phyloP scores from a whole-genome alignment of 345 rosid species.

The Eucalyptus globulus region DNA sequence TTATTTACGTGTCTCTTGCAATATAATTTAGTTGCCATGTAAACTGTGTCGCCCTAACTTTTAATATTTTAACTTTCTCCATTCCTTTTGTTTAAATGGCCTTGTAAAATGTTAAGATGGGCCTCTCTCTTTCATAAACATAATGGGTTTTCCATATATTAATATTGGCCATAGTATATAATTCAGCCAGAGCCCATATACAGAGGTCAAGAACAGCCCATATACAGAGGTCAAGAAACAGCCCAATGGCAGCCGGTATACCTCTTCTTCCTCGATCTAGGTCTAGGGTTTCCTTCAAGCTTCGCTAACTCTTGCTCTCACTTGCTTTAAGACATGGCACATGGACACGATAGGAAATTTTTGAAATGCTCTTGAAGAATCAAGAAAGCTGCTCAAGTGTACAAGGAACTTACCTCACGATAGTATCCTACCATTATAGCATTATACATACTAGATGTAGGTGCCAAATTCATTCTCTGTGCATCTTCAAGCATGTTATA shows the following conservation, averaged over 20 bases:
- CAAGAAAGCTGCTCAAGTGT: background rate
- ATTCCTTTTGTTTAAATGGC: background rate
- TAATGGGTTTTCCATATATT: background rate
- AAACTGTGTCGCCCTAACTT: background rate
- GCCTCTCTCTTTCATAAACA: background rate
- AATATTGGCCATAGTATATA: background rate
- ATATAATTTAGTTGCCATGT: background rate
- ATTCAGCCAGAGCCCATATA: background rate
- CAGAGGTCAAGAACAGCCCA: background rate
- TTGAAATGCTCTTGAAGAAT: background rate
- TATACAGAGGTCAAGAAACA: background rate
- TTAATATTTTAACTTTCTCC: background rate
- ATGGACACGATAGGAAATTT: background rate
- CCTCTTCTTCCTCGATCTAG: background rate
- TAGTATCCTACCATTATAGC: constrained; percentile 67
- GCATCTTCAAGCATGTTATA: constrained; percentile 49
- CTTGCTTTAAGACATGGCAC: background rate
- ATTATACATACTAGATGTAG: constrained; percentile 61
- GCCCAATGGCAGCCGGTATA: background rate
- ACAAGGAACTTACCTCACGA: constrained; percentile 47
- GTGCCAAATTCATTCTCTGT: constrained; percentile 44
- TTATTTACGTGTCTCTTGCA: background rate
- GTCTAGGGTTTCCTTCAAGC: background rate
- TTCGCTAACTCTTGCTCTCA: background rate
- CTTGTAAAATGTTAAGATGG: background rate